Base-by-base conservation (phyloP, 2,329 filamentous ascomycete genomes). In the Diplodia corticola region DNA sequence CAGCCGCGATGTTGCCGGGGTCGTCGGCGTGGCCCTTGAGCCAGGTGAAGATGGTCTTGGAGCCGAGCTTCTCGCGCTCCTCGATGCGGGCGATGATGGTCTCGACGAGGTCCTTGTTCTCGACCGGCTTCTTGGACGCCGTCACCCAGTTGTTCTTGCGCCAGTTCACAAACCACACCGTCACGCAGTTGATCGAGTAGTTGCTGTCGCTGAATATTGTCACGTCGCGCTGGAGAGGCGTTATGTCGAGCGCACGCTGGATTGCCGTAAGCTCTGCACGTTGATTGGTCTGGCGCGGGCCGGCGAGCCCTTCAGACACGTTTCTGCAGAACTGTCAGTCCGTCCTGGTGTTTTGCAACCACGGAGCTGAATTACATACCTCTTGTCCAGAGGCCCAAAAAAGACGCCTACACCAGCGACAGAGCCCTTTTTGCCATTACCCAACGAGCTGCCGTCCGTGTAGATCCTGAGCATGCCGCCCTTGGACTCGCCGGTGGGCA, bases 231-330 rank as follows among this genome's bases (percentile, higher is more conserved):
- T 89, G 83, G 17, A 85, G 79, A 0, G 91, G 89, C 1, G 89
- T 88, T 53, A 89, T 86, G 73, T 97, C 88, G 24, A 98, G 83
- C 0, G 93, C 93, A 66, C 93, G 90, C 33, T 91, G 82, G 69
- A 98, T 90, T 7, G 93, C 95, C 26, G 91, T 93, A 67, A 99
- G 83, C 80, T 99, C 95, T n/a, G 94, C 95, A 3, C 95, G 91
- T 77, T 98, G 74, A 76, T 99, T 99, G 0, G 95, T 98, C 79
- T 98, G 95, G 10, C 84, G 83, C 17, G 84, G 82, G 60, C 92
- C 92, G 61, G 83, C 79, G 2, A 97, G 85, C 4, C 88, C 87
- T 78, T 96, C 93, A 13, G 91, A 91, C 26, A 96, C 79, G 72
- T 91, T 91, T 70, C 87, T 88, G 72, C 3, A 63, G 30, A 48